Conservation (phyloP, 805 yeast species). For the Vanderwaltozyma tropicalis region DNA sequence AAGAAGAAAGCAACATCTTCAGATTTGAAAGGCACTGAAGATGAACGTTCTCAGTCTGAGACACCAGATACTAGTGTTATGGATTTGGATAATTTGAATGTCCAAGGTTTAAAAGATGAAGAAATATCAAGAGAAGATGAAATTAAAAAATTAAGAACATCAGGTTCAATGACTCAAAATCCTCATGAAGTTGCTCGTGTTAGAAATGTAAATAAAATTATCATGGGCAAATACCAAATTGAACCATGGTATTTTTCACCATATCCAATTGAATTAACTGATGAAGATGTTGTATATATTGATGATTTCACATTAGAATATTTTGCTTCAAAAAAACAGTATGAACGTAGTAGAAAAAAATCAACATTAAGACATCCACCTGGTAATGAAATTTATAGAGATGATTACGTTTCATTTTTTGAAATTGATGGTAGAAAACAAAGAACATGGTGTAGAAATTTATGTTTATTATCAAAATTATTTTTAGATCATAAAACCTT, state of each 20-base stretch:
- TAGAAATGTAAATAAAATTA: constrained; percentile 65
- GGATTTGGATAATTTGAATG: constrained; percentile 77
- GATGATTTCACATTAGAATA: constrained; percentile 87
- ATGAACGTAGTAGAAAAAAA: constrained; percentile 81
- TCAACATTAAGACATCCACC: constrained; percentile 93
- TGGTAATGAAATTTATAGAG: constrained; percentile 94
- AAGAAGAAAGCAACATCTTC: constrained; percentile 22
- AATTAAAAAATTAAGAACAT: constrained; percentile 77
- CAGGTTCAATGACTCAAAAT: constrained; percentile 97
- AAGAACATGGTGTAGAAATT: constrained; percentile 93
- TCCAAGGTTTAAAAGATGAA: constrained; percentile 66
- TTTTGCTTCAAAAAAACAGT: constrained; percentile 82
- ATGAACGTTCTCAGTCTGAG: constrained; percentile 9
- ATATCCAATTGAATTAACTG: constrained; percentile 89
- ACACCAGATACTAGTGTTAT: constrained; percentile 47
- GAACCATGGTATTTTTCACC: constrained; percentile 99
- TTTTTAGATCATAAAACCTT: constrained; percentile 93
- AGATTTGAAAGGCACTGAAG: constrained; percentile 1
- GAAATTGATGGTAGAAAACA: constrained; percentile 96
- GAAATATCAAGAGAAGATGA: constrained; percentile 83
- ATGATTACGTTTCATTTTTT: constrained; percentile 84
- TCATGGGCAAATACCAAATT: constrained; percentile 81
- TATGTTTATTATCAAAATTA: constrained; percentile 80
- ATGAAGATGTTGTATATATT: constrained; percentile 78
- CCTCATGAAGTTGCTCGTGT: constrained; percentile 81